phyloP scores from a whole-genome alignment of 1,139 yeast species.

The Yamadazyma siamensis region DNA sequence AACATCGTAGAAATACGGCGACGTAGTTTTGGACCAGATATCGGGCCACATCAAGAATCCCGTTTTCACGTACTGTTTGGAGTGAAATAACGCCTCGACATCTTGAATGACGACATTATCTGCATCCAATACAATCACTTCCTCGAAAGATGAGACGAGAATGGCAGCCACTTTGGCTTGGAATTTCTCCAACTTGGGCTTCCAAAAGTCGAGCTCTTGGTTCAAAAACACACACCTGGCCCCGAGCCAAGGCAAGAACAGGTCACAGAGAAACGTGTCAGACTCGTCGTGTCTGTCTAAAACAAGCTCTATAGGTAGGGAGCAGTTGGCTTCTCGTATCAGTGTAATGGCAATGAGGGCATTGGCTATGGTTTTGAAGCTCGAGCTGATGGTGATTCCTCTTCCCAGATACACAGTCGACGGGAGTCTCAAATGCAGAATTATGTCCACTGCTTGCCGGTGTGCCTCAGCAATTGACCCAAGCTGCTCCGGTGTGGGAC shows the following conservation, averaged over 20 bases:
- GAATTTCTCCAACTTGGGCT: conserved; percentile 18
- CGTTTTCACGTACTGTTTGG: conserved; percentile 25
- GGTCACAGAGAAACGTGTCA: conserved; percentile 28
- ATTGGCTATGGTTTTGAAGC: conserved; percentile 25
- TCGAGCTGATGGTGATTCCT: conserved; percentile 35
- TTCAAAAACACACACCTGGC: conserved; percentile 32
- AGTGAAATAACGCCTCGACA: conserved; percentile 24
- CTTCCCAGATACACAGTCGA: conserved; percentile 26
- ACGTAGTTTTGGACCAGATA: conserved; percentile 33
- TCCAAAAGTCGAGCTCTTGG: conserved; percentile 10
- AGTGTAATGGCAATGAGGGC: conserved; percentile 31
- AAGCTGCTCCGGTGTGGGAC: no score
- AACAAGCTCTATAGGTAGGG: conserved; percentile 34
- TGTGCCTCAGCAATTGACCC: no score
- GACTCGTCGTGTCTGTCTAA: conserved; percentile 24
- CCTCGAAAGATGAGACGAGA: conserved; percentile 32
- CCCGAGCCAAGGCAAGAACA: conserved; percentile 26
- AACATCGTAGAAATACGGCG: conserved; percentile 33
- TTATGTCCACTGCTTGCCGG: no score
- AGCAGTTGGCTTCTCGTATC: conserved; percentile 30
- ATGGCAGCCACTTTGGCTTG: conserved; percentile 32
- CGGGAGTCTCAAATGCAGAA: conserved; percentile 25
- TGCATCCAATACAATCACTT: conserved; percentile 32
- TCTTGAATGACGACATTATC: conserved; percentile 33
- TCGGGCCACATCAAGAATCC: conserved; percentile 40